Base-by-base conservation (phyloP, 2,329 filamentous ascomycete genomes). In the Macrophomina phaseolina region DNA sequence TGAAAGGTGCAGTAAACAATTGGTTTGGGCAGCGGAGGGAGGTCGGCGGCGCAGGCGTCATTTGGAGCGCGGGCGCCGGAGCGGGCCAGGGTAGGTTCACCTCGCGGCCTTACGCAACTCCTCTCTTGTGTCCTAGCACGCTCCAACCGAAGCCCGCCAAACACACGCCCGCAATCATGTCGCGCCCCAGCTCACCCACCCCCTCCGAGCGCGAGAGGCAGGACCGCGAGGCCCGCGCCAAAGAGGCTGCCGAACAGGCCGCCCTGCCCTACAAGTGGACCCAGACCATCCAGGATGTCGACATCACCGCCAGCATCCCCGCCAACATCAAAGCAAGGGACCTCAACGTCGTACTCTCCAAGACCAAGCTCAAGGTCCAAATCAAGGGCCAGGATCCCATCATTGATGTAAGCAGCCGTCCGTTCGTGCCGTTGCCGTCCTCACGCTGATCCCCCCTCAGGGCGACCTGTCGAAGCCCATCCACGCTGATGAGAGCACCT, bases 251-350 rank as follows among this genome's bases (percentile, higher is more conserved):
- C 73, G 95, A 99, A 82, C 95, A 99, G 83, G 91, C 89, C 49
- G 87, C 90, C 30, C 89, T 99, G 49, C 95, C 95, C 0, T 99
- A 99, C 89, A 95, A 96, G 82, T 99, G 95, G 95, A 91, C 87
- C 11, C 95, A 99, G 82, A 94, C 91, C 30, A 97, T 99, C 77
- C 86, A 85, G 72, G 95, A 98, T 76, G 82, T 97, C 68, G 92
- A 97, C 76, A 82, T 98, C 74, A 90, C 86, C 61, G 86, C 96
- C 67, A 83, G 86, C 34, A 88, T 99, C 0, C 91, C 94, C 0
- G 90, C 86, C 30, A 97, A 94, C 79, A 83, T 94, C 72, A 96
- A 96, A 81, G 92, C 89, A 46, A 87, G 86, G 72, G 95, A 99
- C 77, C 81, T 99, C 42, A 88, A 91, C 67, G 89, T 99, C 66